phyloP scores from a whole-genome alignment of 202 grass and related monocot species.

The Panicum virgatum region DNA sequence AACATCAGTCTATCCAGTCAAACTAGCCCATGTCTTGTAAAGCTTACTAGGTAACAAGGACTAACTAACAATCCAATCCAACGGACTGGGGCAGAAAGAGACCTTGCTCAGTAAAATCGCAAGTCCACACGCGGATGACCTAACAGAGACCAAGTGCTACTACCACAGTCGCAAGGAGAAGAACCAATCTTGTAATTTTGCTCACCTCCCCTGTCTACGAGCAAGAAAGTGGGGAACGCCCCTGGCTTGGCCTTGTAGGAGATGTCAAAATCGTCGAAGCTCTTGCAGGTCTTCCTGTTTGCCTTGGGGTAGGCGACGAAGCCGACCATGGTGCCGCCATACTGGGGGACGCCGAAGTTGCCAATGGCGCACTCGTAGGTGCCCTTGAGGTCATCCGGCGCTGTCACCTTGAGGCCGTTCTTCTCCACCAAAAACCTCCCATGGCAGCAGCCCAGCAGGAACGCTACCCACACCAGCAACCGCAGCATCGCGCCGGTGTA shows the following conservation, averaged over 20 bases:
- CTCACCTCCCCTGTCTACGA: slow-evolving; percentile 91
- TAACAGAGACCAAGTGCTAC: slow-evolving; percentile 7
- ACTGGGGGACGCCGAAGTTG: slow-evolving; percentile 92
- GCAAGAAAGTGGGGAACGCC: slow-evolving; percentile 73
- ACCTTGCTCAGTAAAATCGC: not conserved
- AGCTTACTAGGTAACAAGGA: not conserved
- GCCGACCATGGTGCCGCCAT: slow-evolving; percentile 87
- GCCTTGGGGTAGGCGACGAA: slow-evolving; percentile 79
- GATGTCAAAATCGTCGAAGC: slow-evolving; percentile 73
- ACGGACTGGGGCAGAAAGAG: not conserved
- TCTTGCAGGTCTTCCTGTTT: slow-evolving; percentile 81
- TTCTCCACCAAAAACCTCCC: slow-evolving; percentile 88
- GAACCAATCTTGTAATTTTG: not conserved
- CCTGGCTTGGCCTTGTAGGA: slow-evolving; percentile 80
- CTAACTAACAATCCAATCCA: not conserved
- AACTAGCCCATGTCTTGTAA: not conserved
- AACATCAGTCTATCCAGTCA: not conserved
- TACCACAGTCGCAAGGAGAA: not conserved
- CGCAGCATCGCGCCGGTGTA: not conserved
- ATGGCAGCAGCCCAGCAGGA: slow-evolving; percentile 35
- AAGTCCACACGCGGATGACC: not conserved
- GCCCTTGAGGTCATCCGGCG: slow-evolving; percentile 69
- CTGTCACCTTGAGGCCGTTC: slow-evolving; percentile 88
- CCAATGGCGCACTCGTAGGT: slow-evolving; percentile 91
- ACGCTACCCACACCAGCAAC: not conserved